A percentile compares a stretch with the other conserved stretches of the same genome.
Conservation (phyloP, 495 filamentous ascomycete genomes). For the Aspergillus nanangensis region DNA sequence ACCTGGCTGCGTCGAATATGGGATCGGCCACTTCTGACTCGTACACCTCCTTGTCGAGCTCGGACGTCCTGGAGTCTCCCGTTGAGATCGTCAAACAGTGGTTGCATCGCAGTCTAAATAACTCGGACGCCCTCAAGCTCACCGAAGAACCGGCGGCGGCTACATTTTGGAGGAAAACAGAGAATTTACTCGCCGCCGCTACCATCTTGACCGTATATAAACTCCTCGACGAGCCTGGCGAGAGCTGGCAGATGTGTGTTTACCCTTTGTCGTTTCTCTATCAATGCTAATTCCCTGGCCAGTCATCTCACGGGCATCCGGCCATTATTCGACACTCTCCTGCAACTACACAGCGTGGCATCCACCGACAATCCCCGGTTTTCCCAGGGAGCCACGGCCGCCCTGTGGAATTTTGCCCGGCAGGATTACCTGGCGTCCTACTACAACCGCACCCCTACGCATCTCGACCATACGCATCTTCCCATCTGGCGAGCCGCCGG, state of each 20-base stretch:
- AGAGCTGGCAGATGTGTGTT: slow-evolving; percentile 38
- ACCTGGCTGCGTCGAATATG: slow-evolving; percentile 28
- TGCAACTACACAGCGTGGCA: slow-evolving; percentile 7
- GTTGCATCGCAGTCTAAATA: slow-evolving; percentile 14
- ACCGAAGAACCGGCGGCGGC: slow-evolving; percentile 7
- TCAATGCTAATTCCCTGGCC: no score
- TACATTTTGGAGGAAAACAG: slow-evolving; percentile 19
- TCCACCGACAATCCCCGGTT: slow-evolving; percentile 11
- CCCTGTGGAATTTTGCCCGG: slow-evolving; percentile 40
- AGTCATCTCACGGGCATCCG: slow-evolving; percentile 32
- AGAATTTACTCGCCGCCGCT: slow-evolving; percentile 29
- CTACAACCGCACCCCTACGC: slow-evolving; percentile 27
- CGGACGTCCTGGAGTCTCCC: slow-evolving; percentile 32
- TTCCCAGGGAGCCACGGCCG: slow-evolving; percentile 28
- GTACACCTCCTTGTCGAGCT: slow-evolving; percentile 31
- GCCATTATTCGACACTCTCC: slow-evolving; percentile 26
- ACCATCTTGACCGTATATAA: slow-evolving; percentile 29
- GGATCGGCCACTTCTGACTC: slow-evolving; percentile 23
- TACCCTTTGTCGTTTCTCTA: no score
- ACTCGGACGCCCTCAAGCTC: neutral
- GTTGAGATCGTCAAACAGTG: slow-evolving; percentile 26
- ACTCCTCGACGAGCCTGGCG: slow-evolving; percentile 28
- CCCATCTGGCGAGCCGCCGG: slow-evolving; percentile 34
- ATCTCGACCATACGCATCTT: slow-evolving; percentile 26
- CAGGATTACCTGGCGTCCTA: slow-evolving; percentile 38